Base-by-base conservation (phyloP, 441 rosid genomes). In the Populus hybrid region DNA sequence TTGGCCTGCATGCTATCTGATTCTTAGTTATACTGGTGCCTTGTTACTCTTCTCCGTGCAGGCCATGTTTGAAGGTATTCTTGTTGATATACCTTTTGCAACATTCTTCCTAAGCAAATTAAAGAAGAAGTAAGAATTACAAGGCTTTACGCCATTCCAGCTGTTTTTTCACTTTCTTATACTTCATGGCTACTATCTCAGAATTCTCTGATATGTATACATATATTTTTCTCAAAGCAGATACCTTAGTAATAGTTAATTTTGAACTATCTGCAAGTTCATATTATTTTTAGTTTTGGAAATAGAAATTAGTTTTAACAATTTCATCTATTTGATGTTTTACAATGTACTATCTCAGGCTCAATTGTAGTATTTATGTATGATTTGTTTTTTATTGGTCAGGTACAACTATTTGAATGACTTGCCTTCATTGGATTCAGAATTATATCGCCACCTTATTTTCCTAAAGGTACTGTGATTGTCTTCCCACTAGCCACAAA, bases 11-110 rank as follows among this genome's bases (percentile, higher is more conserved):
- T 24, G 26, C 26, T 24, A 24, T 24, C 26, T 24, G 26, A 24
- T 24, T 24, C 26, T 24, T 24, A 24, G 26, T 24, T 24, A 24
- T 24, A 24, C 26, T 24, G 26, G 26, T 24, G 26, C 14, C 74
- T 9, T 69, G 16, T 76, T 75, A 18, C 59, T 77, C 79, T 85
- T 79, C 26, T 24, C 26, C 26, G 26, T 88, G 88, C 87, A 97
- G 99, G 98, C 98, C 69, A 93, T 97, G 98, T 97, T 92, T 89
- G 99, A 97, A 91, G 98, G 99, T 77, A 94, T 97, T 87, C 94
- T 97, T 59, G 98, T 97, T 84, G 99, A 97, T 81, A 92, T 97
- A 80, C 99, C 99, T 78, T 97, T 97, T 79, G 97, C 99, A 71
- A 93, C 98, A 74, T 97, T 97, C 91, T 97, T 97, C 89, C 88